Evolutionary conservation across 2,329 filamentous ascomycete species (phyloP), one percentile per base, ranked within the genome.

Genomic region (Diaporthe batatas): DNA sequence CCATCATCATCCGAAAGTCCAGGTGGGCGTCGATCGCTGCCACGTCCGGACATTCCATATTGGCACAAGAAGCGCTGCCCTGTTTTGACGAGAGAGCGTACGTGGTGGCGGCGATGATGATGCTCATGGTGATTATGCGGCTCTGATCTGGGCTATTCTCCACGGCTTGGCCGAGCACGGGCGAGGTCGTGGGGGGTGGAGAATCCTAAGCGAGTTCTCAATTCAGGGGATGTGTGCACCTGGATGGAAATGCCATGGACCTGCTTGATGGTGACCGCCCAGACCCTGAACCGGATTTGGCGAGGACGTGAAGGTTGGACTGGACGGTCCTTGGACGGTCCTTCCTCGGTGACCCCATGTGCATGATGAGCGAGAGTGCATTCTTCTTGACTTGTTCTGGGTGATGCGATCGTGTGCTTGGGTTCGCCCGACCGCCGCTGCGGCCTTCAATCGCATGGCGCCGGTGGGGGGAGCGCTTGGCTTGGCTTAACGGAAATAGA

Each of bases 401-500:
- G 32, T 65, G 44, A 18, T 12, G 25, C 12, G 44, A 65, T 65
- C 25, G 62, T 65, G n/a, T 51, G 62, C 62, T 51, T 65, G 44
- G 62, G 21, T 51, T 42, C 29, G 54, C 54, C 54, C 7, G 58
- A 25, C 39, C n/a, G n/a, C n/a, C 18, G 62, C 29, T 7, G 29
- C 62, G 44, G 62, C 18, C 62, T 23, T 65, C 21, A 10, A 25
- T 65, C 32, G 29, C 44, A 36, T 49, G 44, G 62, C 29, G 21
- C 21, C 62, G 62, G 44, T 18, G 23, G 21, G 32, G 42, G 29
- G 62, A 36, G 62, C 23, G 42, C 59, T 49, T 64, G 42, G 25
- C 44, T 65, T 64, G 58, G 58, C 58, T 32, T 8, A n/a, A 49
- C 62, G 29, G 62, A 65, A 65, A 65, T 65, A 65, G 62, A 65